Percentiles rank a stretch among this genome's conserved stretches.
These are phyloP conservation scores for Kingdonia uniflora DNA, from an alignment of 164 flowering plant species.

Conservation along the genomic window DNA sequence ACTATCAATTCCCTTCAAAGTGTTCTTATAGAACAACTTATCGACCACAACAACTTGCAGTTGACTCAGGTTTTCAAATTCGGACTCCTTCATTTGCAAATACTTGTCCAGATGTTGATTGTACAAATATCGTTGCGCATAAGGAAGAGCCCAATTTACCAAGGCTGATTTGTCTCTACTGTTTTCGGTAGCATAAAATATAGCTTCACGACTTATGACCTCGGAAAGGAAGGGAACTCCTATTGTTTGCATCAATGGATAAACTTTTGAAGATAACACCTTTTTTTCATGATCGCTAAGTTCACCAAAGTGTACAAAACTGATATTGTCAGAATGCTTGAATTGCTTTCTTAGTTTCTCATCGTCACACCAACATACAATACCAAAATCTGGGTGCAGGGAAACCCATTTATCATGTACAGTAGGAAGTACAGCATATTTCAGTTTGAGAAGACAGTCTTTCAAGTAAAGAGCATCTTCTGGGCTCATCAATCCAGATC, in stretches of 20 bases:
- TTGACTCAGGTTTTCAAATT: constrained; percentile 26
- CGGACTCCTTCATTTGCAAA: constrained; percentile 38
- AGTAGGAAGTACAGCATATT: constrained; percentile 64
- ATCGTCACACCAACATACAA: constrained; percentile 88
- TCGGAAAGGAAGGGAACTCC: constrained; percentile 78
- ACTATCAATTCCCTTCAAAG: constrained; percentile 33
- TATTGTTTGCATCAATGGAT: constrained; percentile 36
- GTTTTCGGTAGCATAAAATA: constrained; percentile 44
- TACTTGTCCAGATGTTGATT: constrained; percentile 47
- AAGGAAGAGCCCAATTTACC: constrained; percentile 85
- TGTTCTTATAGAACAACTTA: constrained; percentile 52
- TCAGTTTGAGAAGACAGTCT: constrained; percentile 40
- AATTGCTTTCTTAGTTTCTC: constrained; percentile 54
- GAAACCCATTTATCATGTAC: constrained; percentile 83
- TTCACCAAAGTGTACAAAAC: constrained; percentile 63
- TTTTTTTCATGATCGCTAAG: constrained; percentile 30
- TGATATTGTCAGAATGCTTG: constrained; percentile 37
- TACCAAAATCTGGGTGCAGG: constrained; percentile 63
- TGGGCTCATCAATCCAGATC: constrained; percentile 37
- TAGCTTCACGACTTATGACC: constrained; percentile 77
- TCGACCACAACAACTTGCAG: constrained; percentile 58
- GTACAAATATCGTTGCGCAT: constrained; percentile 75
- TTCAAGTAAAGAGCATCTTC: constrained; percentile 49
- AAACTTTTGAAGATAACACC: constrained; percentile 29
- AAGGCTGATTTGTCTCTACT: constrained; percentile 35